Evolutionary conservation across 352 stramenopile genomes (phyloP), one percentile per base, ranked within the genome.

Genomic region (Phytopythium ostracodes): DNA sequence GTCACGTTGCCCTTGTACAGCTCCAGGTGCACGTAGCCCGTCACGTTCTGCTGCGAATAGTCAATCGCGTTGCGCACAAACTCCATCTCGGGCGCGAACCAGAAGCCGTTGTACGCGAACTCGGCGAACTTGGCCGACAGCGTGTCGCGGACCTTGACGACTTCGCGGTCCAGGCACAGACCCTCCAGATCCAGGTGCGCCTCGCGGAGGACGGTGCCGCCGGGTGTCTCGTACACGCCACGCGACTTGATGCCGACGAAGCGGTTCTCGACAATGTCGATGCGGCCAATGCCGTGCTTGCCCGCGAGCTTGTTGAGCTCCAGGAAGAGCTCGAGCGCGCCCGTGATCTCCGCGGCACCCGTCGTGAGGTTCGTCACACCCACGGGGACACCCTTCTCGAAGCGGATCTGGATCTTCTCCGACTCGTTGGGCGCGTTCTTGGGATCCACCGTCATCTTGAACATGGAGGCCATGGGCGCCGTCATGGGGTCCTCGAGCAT

Each of bases 161-260:
- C 94, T 71, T 99, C 96, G 56, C 97, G 92, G 80, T 99, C 97
- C 77, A 99, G 88, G 79, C 88, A 97, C 24, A 99, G 82, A n/a
- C 96, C 96, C 71, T 99, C 96, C 9, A 99, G 75, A 65, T 93
- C 84, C 29, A 93, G 77, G 81, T 98, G 91, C 0, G 92, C 93
- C 17, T 77, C 74, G 38, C 89, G 76, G 24, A 97, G 80, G 47
- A 97, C 90, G 58, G 96, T 99, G 49, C 97, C 97, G 35, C 92
- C 97, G 15, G 97, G 97, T 27, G 97, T 99, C 77, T 99, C 97
- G 87, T 99, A 99, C 58, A 98, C 92, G 61, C 97, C 97, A 56
- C 97, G 95, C 65, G 92, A 98, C 92, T 99, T 99, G 81, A 99
- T 99, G 62, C 97, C 97, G 44, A 99, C 97, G 71, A 99, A 99